A percentile compares a stretch with the other conserved stretches of the same genome.
These are phyloP conservation scores for Apiospora arundinis DNA, from an alignment of 2,329 filamentous ascomycete genomes.

Conservation along the genomic window DNA sequence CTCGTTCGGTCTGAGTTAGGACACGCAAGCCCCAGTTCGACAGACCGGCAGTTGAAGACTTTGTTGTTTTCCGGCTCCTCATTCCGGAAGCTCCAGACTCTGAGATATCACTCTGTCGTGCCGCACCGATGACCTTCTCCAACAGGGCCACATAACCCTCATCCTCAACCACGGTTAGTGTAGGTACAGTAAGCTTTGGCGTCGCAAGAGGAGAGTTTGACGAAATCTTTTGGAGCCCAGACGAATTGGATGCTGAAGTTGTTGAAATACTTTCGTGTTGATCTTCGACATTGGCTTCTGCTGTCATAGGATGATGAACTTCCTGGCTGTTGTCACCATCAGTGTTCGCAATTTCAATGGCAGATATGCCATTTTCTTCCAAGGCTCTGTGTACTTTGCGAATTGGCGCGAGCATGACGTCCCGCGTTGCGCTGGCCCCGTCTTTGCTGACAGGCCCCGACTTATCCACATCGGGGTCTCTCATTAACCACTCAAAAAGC, in stretches of 20 bases:
- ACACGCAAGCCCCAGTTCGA: background rate
- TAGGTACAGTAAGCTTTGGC: background rate
- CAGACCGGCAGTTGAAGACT: background rate
- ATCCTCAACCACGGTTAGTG: background rate
- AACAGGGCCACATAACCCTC: background rate
- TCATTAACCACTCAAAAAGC: conserved; percentile 46
- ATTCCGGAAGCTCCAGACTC: background rate
- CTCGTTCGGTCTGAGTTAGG: conserved; percentile 30
- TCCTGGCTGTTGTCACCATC: conserved; percentile 16
- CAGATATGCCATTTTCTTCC: conserved; percentile 30
- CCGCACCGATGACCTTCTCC: background rate
- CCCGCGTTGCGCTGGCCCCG: conserved; percentile 26
- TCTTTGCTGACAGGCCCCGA: conserved; percentile 1
- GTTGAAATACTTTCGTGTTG: too few relatives aligned
- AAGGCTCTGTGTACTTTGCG: conserved; percentile 23
- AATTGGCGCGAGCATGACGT: conserved; percentile 25
- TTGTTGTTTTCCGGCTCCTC: too few relatives aligned
- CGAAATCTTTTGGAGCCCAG: too few relatives aligned
- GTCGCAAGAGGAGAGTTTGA: background rate
- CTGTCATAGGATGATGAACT: too few relatives aligned
- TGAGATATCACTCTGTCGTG: background rate
- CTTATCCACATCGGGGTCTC: conserved; percentile 7
- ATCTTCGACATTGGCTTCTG: too few relatives aligned
- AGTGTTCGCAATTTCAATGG: conserved; percentile 25
- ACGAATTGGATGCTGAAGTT: too few relatives aligned